Evolutionary conservation across 768 basidiomycete genomes (phyloP).

Genomic region (Termitomyces sp.): DNA sequence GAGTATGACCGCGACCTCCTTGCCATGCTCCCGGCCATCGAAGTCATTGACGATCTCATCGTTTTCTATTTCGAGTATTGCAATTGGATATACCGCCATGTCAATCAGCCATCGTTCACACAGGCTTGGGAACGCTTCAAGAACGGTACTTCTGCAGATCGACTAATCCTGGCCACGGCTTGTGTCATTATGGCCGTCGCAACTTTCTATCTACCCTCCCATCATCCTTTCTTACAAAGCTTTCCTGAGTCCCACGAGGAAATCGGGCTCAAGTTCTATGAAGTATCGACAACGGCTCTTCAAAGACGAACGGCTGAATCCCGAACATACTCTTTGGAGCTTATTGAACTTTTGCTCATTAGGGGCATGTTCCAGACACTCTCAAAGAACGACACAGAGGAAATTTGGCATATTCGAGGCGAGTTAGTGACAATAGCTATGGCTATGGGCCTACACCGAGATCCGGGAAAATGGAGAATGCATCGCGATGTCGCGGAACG

Average conservation of each 20-base stretch:
- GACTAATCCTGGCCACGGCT: conserved; percentile 64
- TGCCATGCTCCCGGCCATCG: conserved; percentile 55
- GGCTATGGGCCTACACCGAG: conserved; percentile 83
- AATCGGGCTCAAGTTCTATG: conserved; percentile 62
- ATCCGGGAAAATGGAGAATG: conserved; percentile 78
- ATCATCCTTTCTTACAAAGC: conserved; percentile 55
- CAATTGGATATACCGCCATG: conserved; percentile 83
- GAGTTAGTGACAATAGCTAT: conserved; percentile 71
- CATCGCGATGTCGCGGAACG: conserved; percentile 66
- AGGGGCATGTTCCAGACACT: conserved; percentile 70
- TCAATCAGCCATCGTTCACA: conserved; percentile 59
- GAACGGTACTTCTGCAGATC: conserved; percentile 56
- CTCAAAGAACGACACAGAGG: conserved; percentile 72
- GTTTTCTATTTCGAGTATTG: conserved; percentile 80
- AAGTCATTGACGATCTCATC: conserved; percentile 70
- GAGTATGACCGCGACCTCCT: conserved; percentile 75
- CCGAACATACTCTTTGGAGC: conserved; percentile 60
- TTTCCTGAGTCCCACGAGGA: conserved; percentile 52
- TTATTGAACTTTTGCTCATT: conserved; percentile 70
- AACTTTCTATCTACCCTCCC: conserved; percentile 63
- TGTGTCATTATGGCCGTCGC: conserved; percentile 74
- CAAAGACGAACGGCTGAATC: conserved; percentile 57
- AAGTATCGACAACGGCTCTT: conserved; percentile 59
- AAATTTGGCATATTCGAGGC: conserved; percentile 73
- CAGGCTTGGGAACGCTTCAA: conserved; percentile 74